phyloP scores from a whole-genome alignment of 2,329 filamentous ascomycete genomes.

The Fusarium circinatum region DNA sequence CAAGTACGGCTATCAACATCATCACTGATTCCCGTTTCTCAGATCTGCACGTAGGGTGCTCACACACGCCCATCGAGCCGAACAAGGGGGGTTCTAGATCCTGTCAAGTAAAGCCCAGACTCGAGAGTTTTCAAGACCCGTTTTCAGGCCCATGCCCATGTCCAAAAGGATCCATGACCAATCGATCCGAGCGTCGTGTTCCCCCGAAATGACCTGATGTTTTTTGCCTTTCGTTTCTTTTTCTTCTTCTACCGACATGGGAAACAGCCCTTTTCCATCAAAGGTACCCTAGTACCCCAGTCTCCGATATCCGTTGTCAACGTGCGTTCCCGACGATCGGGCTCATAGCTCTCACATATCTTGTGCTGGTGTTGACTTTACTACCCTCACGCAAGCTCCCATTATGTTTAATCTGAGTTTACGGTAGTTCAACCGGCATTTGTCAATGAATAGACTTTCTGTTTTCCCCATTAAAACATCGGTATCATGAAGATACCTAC shows the following conservation, averaged over 20 bases:
- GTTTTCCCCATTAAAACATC: not conserved
- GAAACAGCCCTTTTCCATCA: conserved; percentile 8
- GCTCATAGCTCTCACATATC: not conserved
- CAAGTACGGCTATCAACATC: not conserved
- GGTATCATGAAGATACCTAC: not conserved
- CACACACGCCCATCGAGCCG: conserved; percentile 26
- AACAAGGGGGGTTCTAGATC: conserved; percentile 16
- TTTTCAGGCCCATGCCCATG: not conserved
- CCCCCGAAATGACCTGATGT: conserved; percentile 21
- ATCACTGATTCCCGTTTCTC: not conserved
- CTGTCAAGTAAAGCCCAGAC: conserved; percentile 17
- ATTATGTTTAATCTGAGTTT: not conserved
- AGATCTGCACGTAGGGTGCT: conserved; percentile 39
- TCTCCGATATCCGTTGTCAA: conserved; percentile 26
- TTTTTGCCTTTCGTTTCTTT: conserved; percentile 10
- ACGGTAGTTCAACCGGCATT: not conserved
- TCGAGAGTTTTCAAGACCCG: not conserved
- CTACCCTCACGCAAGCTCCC: not conserved
- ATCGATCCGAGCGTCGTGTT: not conserved
- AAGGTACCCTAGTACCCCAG: not conserved
- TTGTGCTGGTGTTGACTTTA: not conserved
- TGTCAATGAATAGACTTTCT: not conserved
- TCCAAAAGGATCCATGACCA: not conserved
- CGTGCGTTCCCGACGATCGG: conserved; percentile 31
- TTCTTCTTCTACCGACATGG: conserved; percentile 5